Evolutionary conservation across 305 asterid species (phyloP).

Genomic region (Fraxinus angustifolia): DNA sequence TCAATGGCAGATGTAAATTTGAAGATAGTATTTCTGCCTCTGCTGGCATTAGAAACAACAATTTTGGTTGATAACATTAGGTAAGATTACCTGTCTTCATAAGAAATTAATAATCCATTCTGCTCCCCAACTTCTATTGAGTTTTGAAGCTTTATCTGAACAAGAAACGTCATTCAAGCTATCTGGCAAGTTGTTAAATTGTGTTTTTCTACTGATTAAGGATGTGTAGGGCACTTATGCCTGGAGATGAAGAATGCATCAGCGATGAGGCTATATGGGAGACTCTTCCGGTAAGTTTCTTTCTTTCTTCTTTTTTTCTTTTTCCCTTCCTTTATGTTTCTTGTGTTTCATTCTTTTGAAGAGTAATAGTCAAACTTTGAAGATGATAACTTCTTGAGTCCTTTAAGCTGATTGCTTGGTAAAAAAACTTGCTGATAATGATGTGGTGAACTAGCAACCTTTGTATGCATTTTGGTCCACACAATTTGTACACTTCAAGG

Average conservation of each 20-base stretch:
- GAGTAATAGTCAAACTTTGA: neutral
- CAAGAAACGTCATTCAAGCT: neutral
- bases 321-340: neutral
- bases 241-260: constrained; percentile 86
- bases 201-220: constrained; percentile 40
- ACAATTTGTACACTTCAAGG: neutral
- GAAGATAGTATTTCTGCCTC: constrained; percentile 91
- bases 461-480: neutral
- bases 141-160: constrained; percentile 11
- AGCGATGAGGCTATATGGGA: constrained; percentile 95
- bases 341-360: neutral
- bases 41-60: constrained; percentile 77
- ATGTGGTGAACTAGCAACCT: neutral
- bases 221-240: constrained; percentile 94
- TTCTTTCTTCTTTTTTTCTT: neutral
- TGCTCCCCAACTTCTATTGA: neutral
- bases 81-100: constrained; percentile 38
- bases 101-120: neutral
- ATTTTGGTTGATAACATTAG: constrained; percentile 81
- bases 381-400: neutral
- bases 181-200: constrained; percentile 9
- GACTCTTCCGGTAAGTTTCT: constrained; percentile 80
- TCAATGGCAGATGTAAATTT: constrained; percentile 68
- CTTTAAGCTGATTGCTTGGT: constrained; percentile 5
- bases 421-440: neutral